phyloP scores from a whole-genome alignment of 306 rosid genomes.

The Cicer bijugum region DNA sequence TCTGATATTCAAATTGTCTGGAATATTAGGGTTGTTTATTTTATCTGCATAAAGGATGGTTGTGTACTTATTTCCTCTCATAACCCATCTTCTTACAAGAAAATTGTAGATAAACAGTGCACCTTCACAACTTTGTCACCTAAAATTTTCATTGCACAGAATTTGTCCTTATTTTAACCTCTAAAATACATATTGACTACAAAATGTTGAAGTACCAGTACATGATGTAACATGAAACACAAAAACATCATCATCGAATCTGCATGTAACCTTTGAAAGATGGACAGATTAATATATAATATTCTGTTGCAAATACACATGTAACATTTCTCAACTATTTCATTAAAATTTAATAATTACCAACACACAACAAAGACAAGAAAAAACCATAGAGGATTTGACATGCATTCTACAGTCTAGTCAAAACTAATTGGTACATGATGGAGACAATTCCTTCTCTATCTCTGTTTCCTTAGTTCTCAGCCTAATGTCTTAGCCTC shows the following conservation, averaged over 20 bases:
- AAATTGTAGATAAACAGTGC: not conserved
- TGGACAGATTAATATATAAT: not conserved
- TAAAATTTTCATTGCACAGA: not conserved
- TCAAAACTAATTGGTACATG: constrained; percentile 20
- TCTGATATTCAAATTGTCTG: constrained; percentile 35
- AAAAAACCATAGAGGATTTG: constrained; percentile 23
- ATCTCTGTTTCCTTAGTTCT: not conserved
- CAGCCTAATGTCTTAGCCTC: not conserved
- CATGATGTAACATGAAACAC: constrained; percentile 4
- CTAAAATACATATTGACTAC: constrained; percentile 23
- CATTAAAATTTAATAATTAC: not conserved
- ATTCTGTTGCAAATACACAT: constrained; percentile 12
- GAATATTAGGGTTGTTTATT: constrained; percentile 2
- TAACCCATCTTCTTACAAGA: not conserved
- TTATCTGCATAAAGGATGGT: not conserved
- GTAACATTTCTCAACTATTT: constrained; percentile 27
- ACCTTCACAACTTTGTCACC: constrained; percentile 2
- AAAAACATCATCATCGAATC: not conserved
- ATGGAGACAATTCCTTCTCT: constrained; percentile 8
- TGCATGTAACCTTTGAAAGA: constrained; percentile 10
- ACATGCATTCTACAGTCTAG: constrained; percentile 15
- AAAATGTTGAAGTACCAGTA: constrained; percentile 19
- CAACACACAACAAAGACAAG: not conserved
- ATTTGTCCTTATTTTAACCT: constrained; percentile 1
- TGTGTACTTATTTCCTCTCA: constrained; percentile 11